These are phyloP conservation scores for Microglena sp. DNA, from an alignment of 139 green algal genomes.

Conservation along the genomic window DNA sequence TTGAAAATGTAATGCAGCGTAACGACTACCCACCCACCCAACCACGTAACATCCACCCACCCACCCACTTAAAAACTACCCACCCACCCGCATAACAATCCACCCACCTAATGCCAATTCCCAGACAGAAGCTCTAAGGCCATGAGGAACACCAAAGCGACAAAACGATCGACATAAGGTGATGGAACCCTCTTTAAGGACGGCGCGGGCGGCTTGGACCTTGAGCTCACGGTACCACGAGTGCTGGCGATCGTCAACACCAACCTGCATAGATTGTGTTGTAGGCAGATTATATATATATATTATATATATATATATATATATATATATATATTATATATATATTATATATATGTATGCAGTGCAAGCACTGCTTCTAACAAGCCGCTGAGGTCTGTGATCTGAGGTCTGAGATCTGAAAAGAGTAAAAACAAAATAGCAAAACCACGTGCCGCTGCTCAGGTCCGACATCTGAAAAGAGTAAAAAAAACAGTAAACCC, in stretches of 20 bases:
- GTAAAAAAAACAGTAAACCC: not conserved
- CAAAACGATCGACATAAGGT: slow-evolving; percentile 20
- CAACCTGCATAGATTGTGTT: slow-evolving; percentile 34
- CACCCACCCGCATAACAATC: too few relatives aligned
- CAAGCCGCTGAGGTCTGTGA: not conserved
- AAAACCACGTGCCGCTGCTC: not conserved
- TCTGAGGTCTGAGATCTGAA: not conserved
- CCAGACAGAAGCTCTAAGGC: not conserved
- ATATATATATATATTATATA: not conserved
- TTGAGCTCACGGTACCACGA: slow-evolving; percentile 41
- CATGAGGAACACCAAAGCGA: not conserved
- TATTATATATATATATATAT: not conserved
- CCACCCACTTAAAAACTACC: too few relatives aligned
- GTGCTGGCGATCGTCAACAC: slow-evolving; percentile 43
- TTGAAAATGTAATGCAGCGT: too few relatives aligned
- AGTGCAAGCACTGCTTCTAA: not conserved
- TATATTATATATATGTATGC: not conserved
- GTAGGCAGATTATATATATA: not conserved
- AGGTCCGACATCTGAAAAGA: not conserved
- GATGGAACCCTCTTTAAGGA: slow-evolving; percentile 21
- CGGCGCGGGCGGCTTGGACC: slow-evolving; percentile 15
- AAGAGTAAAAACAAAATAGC: not conserved
- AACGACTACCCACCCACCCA: too few relatives aligned
- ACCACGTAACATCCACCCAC: too few relatives aligned
- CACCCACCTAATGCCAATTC: too few relatives aligned